phyloP scores from a whole-genome alignment of 345 rosid genomes.

The Populus alba region DNA sequence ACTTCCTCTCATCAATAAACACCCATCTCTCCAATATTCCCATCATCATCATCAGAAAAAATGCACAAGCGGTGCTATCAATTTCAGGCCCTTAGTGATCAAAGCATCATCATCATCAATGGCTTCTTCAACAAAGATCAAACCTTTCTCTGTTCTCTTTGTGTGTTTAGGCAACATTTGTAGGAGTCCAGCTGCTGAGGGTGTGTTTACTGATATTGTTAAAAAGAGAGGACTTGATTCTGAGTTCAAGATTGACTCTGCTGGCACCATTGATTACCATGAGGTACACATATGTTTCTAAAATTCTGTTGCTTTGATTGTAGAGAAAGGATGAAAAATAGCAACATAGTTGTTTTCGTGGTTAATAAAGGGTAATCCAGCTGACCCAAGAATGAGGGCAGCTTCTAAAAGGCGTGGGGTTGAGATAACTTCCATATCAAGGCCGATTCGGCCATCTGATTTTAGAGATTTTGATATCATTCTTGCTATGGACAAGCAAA shows the following conservation, averaged over 20 bases:
- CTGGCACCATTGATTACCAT: constrained; percentile 82
- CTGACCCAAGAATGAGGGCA: constrained; percentile 91
- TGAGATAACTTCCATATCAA: constrained; percentile 85
- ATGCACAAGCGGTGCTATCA: constrained; percentile 17
- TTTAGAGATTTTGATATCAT: constrained; percentile 79
- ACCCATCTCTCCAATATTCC: constrained; percentile 18
- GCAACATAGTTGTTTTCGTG: neutral
- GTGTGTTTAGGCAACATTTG: constrained; percentile 93
- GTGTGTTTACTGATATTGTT: constrained; percentile 75
- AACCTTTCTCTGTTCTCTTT: constrained; percentile 78
- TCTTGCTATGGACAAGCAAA: constrained; percentile 88
- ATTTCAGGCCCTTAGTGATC: constrained; percentile 14
- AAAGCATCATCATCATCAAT: constrained; percentile 45
- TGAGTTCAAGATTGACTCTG: constrained; percentile 80
- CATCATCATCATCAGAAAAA: constrained; percentile 1
- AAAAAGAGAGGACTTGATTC: constrained; percentile 67
- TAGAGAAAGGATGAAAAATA: neutral
- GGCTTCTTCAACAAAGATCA: constrained; percentile 36
- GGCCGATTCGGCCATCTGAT: constrained; percentile 85
- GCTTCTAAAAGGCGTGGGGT: constrained; percentile 78
- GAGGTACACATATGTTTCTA: constrained; percentile 46
- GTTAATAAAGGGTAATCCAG: constrained; percentile 59
- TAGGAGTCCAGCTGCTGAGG: constrained; percentile 98
- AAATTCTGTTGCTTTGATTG: neutral
- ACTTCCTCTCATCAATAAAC: constrained; percentile 11